These are phyloP conservation scores for Backusella liffmaniae DNA, from an alignment of 192 early-diverging fungal genomes.

Conservation along the genomic window DNA sequence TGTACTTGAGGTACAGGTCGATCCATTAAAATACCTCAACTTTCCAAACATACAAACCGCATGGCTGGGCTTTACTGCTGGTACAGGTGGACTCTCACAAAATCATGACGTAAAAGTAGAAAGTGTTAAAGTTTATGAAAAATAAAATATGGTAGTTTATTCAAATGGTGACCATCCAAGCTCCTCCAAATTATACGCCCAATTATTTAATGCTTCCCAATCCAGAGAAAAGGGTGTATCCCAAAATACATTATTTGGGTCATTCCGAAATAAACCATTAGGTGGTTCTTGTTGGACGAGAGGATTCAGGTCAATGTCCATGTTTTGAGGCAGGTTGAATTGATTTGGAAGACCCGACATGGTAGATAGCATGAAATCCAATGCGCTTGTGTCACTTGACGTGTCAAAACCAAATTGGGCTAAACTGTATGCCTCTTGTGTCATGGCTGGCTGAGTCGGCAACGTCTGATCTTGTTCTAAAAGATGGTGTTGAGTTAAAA, in stretches of 20 bases:
- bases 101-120: slow-evolving; percentile 20
- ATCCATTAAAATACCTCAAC: not conserved
- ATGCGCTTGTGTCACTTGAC: not conserved
- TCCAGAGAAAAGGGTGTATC: not conserved
- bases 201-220: not conserved
- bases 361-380: not conserved
- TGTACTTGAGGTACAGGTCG: not conserved
- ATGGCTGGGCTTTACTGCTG: slow-evolving; percentile 39
- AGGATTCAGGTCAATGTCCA: not conserved
- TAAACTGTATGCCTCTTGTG: not conserved
- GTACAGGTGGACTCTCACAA: slow-evolving; percentile 38
- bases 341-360: not conserved
- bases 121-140: not conserved
- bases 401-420: slow-evolving; percentile 4
- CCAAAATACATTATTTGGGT: not conserved
- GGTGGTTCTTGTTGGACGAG: not conserved
- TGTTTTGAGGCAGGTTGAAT: not conserved
- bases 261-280: not conserved
- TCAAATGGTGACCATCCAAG: not conserved
- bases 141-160: not conserved
- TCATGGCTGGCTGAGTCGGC: not conserved
- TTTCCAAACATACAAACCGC: not conserved
- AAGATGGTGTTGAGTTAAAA: not conserved
- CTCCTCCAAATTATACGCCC: not conserved
- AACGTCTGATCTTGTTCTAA: not conserved